phyloP scores from a whole-genome alignment of 768 basidiomycete genomes.

The Phaeotremella skinneri region DNA sequence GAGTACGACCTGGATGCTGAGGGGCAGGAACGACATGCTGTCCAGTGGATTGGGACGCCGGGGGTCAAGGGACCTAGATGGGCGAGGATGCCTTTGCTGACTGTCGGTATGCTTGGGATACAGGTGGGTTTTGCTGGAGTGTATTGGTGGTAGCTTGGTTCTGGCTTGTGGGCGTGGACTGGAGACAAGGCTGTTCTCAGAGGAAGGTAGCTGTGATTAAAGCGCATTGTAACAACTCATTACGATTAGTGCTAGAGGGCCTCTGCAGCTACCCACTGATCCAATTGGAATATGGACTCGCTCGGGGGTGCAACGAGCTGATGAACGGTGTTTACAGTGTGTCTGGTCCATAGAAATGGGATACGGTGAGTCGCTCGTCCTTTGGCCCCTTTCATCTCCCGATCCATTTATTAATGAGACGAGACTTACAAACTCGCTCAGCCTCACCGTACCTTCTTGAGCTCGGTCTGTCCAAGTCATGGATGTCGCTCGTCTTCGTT shows the following conservation, averaged over 20 bases:
- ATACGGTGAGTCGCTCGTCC: slow-evolving; percentile 59
- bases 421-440: slow-evolving; percentile 33
- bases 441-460: slow-evolving; percentile 83
- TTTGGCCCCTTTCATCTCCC: neutral
- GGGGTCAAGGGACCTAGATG: slow-evolving; percentile 49
- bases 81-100: slow-evolving; percentile 56
- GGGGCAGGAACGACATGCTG: slow-evolving; percentile 47
- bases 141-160: slow-evolving; percentile 3
- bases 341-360: slow-evolving; percentile 96
- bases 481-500: slow-evolving; percentile 85
- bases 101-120: slow-evolving; percentile 75
- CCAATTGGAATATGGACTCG: too few species aligned
- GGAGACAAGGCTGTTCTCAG: too few species aligned
- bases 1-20: slow-evolving; percentile 76
- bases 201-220: too few species aligned
- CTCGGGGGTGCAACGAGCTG: too few species aligned
- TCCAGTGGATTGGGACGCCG: slow-evolving; percentile 51
- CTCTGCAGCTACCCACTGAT: too few species aligned
- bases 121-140: slow-evolving; percentile 58
- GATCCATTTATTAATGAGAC: neutral
- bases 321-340: slow-evolving; percentile 28
- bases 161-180: too few species aligned
- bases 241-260: too few species aligned
- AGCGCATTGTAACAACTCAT: too few species aligned
- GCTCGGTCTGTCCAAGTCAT: slow-evolving; percentile 78